These are phyloP conservation scores for Clavispora vitiphila DNA, from an alignment of 805 yeast species.

Conservation along the genomic window DNA sequence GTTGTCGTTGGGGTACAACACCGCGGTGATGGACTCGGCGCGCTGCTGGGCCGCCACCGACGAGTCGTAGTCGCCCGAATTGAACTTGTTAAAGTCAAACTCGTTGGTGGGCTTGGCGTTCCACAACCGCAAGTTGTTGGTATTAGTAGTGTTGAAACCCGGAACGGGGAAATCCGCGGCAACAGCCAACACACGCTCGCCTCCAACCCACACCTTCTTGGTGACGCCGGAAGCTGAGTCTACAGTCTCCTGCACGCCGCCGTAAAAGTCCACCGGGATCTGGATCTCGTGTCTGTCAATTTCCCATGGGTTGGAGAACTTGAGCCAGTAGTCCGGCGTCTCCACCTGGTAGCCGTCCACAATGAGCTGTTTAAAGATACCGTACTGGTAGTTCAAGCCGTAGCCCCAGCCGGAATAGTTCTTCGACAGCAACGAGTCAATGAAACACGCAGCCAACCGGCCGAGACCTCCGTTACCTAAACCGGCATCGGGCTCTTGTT, in stretches of 20 bases:
- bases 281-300: constrained; percentile 81
- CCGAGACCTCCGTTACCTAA: constrained; percentile 95
- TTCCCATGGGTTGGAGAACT: constrained; percentile 90
- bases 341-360: constrained; percentile 92
- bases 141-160: constrained; percentile 76
- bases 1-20: constrained; percentile 89
- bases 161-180: constrained; percentile 93
- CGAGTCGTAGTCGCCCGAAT: constrained; percentile 82
- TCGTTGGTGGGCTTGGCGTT: constrained; percentile 84
- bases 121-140: constrained; percentile 89
- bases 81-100: constrained; percentile 86
- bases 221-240: constrained; percentile 57
- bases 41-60: constrained; percentile 81
- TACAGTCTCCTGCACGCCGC: constrained; percentile 66
- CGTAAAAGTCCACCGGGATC: constrained; percentile 87
- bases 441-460: constrained; percentile 89
- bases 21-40: constrained; percentile 91
- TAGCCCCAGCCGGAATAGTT: constrained; percentile 96
- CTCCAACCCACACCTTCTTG: constrained; percentile 75
- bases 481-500: constrained; percentile 90
- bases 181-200: constrained; percentile 83
- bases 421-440: constrained; percentile 81
- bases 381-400: constrained; percentile 89
- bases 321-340: constrained; percentile 91
- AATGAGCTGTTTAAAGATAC: constrained; percentile 86